A percentile compares a stretch with the other conserved stretches of the same genome.
Conservation (phyloP, 345 rosid species). For the Ailanthus altissimus region DNA sequence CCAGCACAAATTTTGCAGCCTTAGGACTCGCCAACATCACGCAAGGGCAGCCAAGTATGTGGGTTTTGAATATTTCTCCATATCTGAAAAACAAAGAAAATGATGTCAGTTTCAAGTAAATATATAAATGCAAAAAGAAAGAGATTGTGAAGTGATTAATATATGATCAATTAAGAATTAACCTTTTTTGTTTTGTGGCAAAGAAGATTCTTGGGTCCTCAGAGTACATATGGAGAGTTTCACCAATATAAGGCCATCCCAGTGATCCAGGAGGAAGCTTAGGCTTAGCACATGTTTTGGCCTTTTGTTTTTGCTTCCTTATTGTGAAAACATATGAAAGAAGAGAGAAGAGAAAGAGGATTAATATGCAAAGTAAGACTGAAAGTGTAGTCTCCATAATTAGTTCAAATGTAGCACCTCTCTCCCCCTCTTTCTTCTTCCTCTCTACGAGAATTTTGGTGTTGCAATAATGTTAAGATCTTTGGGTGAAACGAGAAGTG, state of each 20-base stretch:
- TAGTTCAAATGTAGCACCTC: not conserved
- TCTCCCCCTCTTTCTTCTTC: conserved; percentile 14
- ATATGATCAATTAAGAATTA: too few species aligned
- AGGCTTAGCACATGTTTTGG: conserved; percentile 38
- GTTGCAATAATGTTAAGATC: too few species aligned
- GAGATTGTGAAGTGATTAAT: not conserved
- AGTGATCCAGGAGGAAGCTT: conserved; percentile 88
- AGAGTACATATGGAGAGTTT: conserved; percentile 80
- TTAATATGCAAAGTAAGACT: not conserved
- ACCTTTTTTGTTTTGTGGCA: conserved; percentile 62
- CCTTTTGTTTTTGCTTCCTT: conserved; percentile 26
- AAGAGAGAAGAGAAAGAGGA: conserved; percentile 42
- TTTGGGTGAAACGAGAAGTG: not conserved
- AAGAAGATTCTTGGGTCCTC: conserved; percentile 78
- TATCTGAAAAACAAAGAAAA: conserved; percentile 41
- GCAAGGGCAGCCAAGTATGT: conserved; percentile 78
- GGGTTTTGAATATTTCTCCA: conserved; percentile 84
- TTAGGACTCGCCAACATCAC: conserved; percentile 84
- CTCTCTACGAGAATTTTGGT: not conserved
- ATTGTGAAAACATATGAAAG: conserved; percentile 29
- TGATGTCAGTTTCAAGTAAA: not conserved
- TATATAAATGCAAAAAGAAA: not conserved
- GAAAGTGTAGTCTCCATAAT: conserved; percentile 44
- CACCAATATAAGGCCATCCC: conserved; percentile 88
- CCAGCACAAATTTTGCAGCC: conserved; percentile 77